phyloP scores from a whole-genome alignment of 805 yeast genomes.

The Cyberlindnera petersonii region DNA sequence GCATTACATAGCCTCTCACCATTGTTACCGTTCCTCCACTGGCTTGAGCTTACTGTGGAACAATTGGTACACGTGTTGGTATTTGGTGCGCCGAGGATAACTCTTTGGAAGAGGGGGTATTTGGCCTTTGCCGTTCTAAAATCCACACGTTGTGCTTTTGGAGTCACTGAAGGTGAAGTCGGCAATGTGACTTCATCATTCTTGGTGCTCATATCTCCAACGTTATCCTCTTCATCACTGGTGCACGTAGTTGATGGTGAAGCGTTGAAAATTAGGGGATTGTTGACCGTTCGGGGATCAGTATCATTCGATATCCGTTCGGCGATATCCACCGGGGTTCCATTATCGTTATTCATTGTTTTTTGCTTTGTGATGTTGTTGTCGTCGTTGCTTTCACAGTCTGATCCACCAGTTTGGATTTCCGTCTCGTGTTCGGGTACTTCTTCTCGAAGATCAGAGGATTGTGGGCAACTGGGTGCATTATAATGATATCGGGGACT shows the following conservation, averaged over 20 bases:
- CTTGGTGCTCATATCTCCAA: too few species aligned
- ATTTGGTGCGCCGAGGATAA: background rate
- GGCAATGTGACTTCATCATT: background rate
- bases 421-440: conserved; percentile 1
- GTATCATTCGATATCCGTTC: too few species aligned
- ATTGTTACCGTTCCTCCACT: conserved; percentile 3
- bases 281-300: too few species aligned
- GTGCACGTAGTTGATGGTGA: background rate
- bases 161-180: background rate
- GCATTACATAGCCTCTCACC: conserved; percentile 5
- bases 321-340: too few species aligned
- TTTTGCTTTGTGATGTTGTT: background rate
- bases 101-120: background rate
- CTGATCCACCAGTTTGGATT: background rate
- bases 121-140: too few species aligned
- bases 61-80: background rate
- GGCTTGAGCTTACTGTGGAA: background rate
- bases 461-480: conserved; percentile 1
- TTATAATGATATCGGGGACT: too few species aligned
- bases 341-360: background rate
- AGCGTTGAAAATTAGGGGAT: background rate
- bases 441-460: background rate
- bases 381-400: background rate
- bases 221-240: too few species aligned
- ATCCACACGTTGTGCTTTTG: background rate